Evolutionary conservation across 129 eudicot genomes (phyloP), one percentile per base, ranked within the genome.

Genomic region (Flaveria ramosissima): DNA sequence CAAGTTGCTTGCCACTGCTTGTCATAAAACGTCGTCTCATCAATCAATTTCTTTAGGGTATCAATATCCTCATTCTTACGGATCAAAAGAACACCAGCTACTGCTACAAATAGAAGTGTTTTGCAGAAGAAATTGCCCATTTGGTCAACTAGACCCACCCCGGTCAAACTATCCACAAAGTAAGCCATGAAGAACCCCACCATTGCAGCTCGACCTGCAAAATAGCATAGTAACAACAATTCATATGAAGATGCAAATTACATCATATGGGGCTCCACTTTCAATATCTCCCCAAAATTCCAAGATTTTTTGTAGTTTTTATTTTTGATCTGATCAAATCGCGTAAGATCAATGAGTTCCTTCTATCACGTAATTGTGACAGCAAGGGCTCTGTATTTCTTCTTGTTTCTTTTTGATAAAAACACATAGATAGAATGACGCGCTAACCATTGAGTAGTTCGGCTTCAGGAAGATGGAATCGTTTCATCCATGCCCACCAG

Each of bases 1-100:
- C 99, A 95, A 70, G 99, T 88, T 53, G 99, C 99, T 82, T 95
- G 99, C 99, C 99, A 95, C 82, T 95, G 99, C 88, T 88, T 95
- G 81, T 95, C 99, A 56, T 95, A 95, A 75, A 89, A 95, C 14
- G 99, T 95, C 9, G 97, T 86, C 85, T 95, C 99, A 9, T 95
- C 97, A 10, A 95, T 9, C 59, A 95, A 73, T 82, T 91, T 95
- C 85, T 95, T 95, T 30, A 95, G 63, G 71, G 72, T 89, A 20
- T 95, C 99, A 10, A 88, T 17, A 71, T 95, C 99, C 73, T 95
- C 99, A 6, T 95, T 95, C 88, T 95, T 95, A 24, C 99, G 87
- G 46, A 91, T 78, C 72, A 92, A 78, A 68, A 95, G 96, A 4
- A 95, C 92, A 24, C 99, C 97, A 0, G 82, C 84, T 76, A 95